Evolutionary conservation across 106 monocot species (phyloP), one percentile per base, ranked within the genome.

Genomic region (Vanilla planifolia): DNA sequence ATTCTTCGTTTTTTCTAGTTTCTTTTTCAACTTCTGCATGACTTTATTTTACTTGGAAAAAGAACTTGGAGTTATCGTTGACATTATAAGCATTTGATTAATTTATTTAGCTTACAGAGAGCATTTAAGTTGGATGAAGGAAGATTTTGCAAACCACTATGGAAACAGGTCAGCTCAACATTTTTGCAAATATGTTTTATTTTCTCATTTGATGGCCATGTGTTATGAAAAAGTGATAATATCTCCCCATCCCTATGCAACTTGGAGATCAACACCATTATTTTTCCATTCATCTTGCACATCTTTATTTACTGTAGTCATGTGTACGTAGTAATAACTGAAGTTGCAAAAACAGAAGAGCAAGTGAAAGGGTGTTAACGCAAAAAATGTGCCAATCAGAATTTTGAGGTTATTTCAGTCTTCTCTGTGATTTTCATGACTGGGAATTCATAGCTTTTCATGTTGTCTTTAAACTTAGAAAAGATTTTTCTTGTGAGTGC

Each of bases 91-190:
- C 16, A 30, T 4, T 30, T 28, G 26, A 27, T 2, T 51, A 15
- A 25, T 52, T 33, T 65, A 24, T 56, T 20, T 80, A 95, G 89
- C 61, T 76, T 89, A 60, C 94, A 95, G 73, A 95, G 83, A 60
- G 43, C 89, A 71, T 65, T 58, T 67, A 80, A 73, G 59, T 66
- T 86, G 69, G 72, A 70, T 72, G 57, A 70, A 66, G 74, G 51
- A 57, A 81, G 88, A 51, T 26, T 69, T 34, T 58, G 67, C 53
- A 85, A 80, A 62, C 89, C 94, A 41, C 75, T 95, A 2, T 95
- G 94, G 94, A 89, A 95, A 68, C 89, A 95, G 80, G 94, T 95
- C 63, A 42, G 70, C 40, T 65, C 27, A 40, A 19, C 25, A 60
- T 33, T 11, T 50, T 22, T 22, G 50, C 26, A 35, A 7, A 10